Evolutionary conservation across 495 filamentous ascomycete species (phyloP), one percentile per base, ranked within the genome.

Genomic region (Lindgomyces ingoldianus): DNA sequence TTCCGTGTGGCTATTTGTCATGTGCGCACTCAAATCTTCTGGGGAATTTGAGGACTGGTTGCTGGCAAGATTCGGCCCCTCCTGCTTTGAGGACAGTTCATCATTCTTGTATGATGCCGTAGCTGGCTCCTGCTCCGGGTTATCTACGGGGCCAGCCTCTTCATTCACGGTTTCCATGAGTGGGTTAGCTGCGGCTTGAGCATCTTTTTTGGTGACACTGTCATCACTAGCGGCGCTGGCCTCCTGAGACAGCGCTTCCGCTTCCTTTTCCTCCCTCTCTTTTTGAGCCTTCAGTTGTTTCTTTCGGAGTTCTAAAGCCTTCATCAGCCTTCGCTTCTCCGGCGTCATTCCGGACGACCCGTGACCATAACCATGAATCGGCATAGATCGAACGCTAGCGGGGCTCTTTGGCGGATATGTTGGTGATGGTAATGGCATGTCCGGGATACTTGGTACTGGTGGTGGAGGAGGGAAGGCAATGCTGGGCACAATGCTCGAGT

Each of bases 271-370:
- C 21, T 72, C 62, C 39, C 44, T 50, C 49, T 60, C 57, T 46
- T 67, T 67, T 57, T 25, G 29, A 11, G 65, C 60, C n/a, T 69
- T 62, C 52, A 63, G 33, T 67, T 90, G 86, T 70, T 89, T 91
- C 75, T 91, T 92, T 41, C 94, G 83, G 46, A 97, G 78, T 67
- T 98, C 89, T 74, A 97, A 81, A 4, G 94, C 93, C 78, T 93
- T 96, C 91, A 96, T 90, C 61, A 98, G 79, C 64, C 92, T 83
- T 67, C 89, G 85, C 74, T 96, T 96, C 73, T 98, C 94, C 0
- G 91, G 89, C 0, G 91, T 93, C 71, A 95, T 85, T 16, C 84
- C 81, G 27, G 82, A 81, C 12, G 85, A 82, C 62, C 68, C 29
- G 74, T 70, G 27, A 73, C 64, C 33, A 18, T 44, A 41, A 52